Evolutionary conservation across 495 filamentous ascomycete genomes (phyloP).

Genomic region (Ascodesmis nigricans): DNA sequence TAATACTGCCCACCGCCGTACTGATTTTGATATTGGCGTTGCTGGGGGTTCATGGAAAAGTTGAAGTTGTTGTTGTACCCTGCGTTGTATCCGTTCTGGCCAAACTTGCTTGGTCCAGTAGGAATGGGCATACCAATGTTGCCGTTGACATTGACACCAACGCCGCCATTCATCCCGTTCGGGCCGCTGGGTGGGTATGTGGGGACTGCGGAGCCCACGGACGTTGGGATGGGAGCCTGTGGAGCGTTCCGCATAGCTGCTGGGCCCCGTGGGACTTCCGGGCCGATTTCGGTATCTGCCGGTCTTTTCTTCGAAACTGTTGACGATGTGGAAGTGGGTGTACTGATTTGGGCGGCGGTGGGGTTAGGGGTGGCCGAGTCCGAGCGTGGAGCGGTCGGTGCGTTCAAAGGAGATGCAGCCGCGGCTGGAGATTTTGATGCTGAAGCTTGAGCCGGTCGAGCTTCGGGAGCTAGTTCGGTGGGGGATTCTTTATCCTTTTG

Average conservation of each 20-base stretch:
- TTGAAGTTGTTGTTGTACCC: too few relatives aligned
- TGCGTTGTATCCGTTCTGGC: too few relatives aligned
- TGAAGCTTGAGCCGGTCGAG: too few relatives aligned
- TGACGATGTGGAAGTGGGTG: conserved; percentile 16
- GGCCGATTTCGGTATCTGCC: conserved; percentile 43
- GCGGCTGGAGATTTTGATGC: background rate
- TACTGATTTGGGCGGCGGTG: conserved; percentile 28
- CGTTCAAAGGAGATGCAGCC: conserved; percentile 7
- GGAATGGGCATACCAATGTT: too few relatives aligned
- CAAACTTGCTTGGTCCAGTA: too few relatives aligned
- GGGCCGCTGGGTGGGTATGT: conserved; percentile 17
- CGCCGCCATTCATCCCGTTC: conserved; percentile 23
- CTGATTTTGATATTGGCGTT: too few relatives aligned
- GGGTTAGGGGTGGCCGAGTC: conserved; percentile 24
- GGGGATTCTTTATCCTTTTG: conserved; percentile 48
- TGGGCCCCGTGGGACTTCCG: conserved; percentile 23
- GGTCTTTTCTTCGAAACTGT: conserved; percentile 51
- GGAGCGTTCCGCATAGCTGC: conserved; percentile 25
- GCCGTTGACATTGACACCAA: conserved; percentile 26
- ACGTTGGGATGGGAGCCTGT: conserved; percentile 6
- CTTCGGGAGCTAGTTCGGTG: background rate
- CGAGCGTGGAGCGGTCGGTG: conserved; percentile 39
- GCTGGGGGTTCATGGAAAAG: too few relatives aligned
- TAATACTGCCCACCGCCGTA: too few relatives aligned
- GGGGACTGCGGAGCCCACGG: conserved; percentile 8